These are phyloP conservation scores for Chlorophyllum brunneum DNA, from an alignment of 768 basidiomycete species.

Conservation along the genomic window DNA sequence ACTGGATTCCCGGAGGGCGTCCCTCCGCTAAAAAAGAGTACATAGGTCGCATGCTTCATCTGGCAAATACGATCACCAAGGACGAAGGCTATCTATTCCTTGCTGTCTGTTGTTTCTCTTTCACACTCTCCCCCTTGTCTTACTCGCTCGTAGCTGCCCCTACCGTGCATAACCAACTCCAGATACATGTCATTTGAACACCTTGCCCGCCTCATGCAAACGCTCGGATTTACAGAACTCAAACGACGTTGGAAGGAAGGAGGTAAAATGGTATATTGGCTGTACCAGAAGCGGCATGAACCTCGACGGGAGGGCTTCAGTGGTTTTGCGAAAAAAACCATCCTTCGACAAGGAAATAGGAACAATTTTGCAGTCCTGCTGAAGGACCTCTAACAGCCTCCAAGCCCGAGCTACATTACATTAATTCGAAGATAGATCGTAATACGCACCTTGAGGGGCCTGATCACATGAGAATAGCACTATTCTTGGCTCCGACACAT, in stretches of 20 bases:
- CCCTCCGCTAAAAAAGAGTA: neutral
- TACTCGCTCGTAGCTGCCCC: conserved; percentile 57
- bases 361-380: conserved; percentile 73
- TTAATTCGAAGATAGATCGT: too few relatives aligned
- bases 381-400: conserved; percentile 7
- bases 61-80: conserved; percentile 55
- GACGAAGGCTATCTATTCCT: conserved; percentile 63
- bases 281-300: conserved; percentile 51
- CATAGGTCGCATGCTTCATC: conserved; percentile 66
- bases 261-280: conserved; percentile 87
- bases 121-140: neutral
- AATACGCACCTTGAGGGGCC: too few relatives aligned
- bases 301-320: neutral
- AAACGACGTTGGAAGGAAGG: conserved; percentile 58
- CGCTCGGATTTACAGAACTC: conserved; percentile 61
- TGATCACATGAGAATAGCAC: too few relatives aligned
- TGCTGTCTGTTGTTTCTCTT: conserved; percentile 57
- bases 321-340: conserved; percentile 39
- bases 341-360: conserved; percentile 57
- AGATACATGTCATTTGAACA: conserved; percentile 69
- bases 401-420: too few relatives aligned
- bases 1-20: neutral
- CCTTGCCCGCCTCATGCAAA: conserved; percentile 52
- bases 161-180: conserved; percentile 83
- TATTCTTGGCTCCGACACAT: too few relatives aligned